Conservation (phyloP, 306 rosid species). For the Quercus parvula region DNA sequence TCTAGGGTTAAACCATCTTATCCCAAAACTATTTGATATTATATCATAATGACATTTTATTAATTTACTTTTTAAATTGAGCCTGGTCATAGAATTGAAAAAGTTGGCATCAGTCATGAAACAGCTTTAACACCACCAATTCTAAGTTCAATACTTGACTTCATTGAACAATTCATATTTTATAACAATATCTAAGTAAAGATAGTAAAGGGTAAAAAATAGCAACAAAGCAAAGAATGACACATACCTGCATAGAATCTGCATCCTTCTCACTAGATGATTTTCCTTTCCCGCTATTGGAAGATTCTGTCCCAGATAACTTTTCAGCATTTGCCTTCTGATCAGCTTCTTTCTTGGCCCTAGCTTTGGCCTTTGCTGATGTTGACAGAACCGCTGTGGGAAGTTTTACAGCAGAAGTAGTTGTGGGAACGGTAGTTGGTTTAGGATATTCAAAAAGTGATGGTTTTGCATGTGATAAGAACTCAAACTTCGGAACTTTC, state of each 20-base stretch:
- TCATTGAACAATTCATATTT: not conserved
- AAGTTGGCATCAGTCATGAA: not conserved
- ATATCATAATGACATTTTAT: slow-evolving; percentile 2
- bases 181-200: not conserved
- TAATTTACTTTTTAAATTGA: not conserved
- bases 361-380: slow-evolving; percentile 95
- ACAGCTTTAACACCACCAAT: not conserved
- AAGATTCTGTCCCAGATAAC: slow-evolving; percentile 50
- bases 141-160: not conserved
- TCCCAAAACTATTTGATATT: not conserved
- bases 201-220: not conserved
- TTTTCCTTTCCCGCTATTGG: slow-evolving; percentile 70
- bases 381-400: slow-evolving; percentile 98
- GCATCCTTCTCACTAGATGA: slow-evolving; percentile 76
- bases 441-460: slow-evolving; percentile 93
- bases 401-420: slow-evolving; percentile 88
- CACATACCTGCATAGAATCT: slow-evolving; percentile 79
- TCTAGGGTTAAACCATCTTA: not conserved
- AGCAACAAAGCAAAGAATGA: not conserved
- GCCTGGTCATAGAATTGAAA: not conserved
- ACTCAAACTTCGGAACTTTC: slow-evolving; percentile 88
- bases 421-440: slow-evolving; percentile 72
- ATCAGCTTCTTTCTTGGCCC: slow-evolving; percentile 96
- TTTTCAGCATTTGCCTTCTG: slow-evolving; percentile 80
- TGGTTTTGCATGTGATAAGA: slow-evolving; percentile 90